phyloP scores from a whole-genome alignment of 2,329 filamentous ascomycete genomes.

The Balansia obtecta region DNA sequence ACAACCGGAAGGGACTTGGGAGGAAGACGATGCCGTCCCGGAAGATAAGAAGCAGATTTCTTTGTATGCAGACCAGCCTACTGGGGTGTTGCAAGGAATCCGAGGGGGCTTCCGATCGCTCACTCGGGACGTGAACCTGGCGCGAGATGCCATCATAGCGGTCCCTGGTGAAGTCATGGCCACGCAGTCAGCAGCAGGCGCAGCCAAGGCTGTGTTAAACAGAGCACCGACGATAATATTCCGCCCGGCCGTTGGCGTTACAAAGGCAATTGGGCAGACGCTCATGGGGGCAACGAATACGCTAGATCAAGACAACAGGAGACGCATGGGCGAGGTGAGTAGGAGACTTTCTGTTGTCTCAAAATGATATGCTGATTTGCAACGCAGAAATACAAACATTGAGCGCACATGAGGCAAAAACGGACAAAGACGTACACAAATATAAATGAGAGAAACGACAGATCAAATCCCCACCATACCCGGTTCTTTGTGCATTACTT shows the following conservation, averaged over 20 bases:
- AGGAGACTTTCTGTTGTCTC: no score
- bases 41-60: constrained; percentile 71
- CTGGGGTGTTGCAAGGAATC: constrained; percentile 77
- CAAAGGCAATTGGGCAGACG: constrained; percentile 78
- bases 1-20: constrained; percentile 31
- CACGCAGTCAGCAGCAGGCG: constrained; percentile 66
- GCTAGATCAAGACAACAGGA: constrained; percentile 69
- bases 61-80: constrained; percentile 86
- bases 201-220: constrained; percentile 63
- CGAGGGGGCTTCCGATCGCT: constrained; percentile 72
- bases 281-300: constrained; percentile 86
- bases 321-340: constrained; percentile 82
- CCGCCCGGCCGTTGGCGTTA: constrained; percentile 79
- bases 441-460: neutral
- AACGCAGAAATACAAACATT: constrained; percentile 37
- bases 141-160: constrained; percentile 84
- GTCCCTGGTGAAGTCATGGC: constrained; percentile 88
- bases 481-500: constrained; percentile 1
- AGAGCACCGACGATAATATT: constrained; percentile 90
- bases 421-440: neutral
- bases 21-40: constrained; percentile 50
- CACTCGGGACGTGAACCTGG: constrained; percentile 74
- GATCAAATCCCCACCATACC: neutral
- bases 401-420: constrained; percentile 5
- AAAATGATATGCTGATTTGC: constrained; percentile 2